These are phyloP conservation scores for Suillus clintonianus DNA, from an alignment of 768 basidiomycete genomes.

Conservation along the genomic window DNA sequence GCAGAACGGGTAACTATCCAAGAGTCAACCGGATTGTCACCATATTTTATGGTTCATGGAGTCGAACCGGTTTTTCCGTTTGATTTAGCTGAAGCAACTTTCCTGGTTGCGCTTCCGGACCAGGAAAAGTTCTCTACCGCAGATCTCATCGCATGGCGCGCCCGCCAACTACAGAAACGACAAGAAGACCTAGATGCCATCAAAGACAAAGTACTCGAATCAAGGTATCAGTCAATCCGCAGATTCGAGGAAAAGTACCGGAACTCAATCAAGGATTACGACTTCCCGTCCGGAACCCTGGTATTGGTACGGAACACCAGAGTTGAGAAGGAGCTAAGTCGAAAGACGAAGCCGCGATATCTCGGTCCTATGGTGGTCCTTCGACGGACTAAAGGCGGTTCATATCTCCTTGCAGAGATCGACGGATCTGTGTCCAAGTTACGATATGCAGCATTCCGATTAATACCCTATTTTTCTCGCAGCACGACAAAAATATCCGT, in stretches of 20 bases:
- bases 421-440: constrained; percentile 16
- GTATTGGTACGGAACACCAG: background rate
- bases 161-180: too few relatives aligned
- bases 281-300: background rate
- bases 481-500: background rate
- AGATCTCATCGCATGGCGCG: too few relatives aligned
- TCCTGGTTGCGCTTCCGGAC: background rate
- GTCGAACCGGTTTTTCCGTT: background rate
- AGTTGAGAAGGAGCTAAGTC: constrained; percentile 9
- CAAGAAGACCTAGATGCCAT: too few relatives aligned
- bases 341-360: constrained; percentile 23
- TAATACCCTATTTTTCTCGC: background rate
- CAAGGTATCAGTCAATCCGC: too few relatives aligned
- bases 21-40: background rate
- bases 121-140: too few relatives aligned
- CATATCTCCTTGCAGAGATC: constrained; percentile 26
- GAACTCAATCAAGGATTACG: background rate
- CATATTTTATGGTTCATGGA: background rate
- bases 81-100: background rate
- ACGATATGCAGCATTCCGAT: background rate
- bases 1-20: too few relatives aligned
- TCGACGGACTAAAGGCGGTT: constrained; percentile 12
- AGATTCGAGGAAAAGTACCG: too few relatives aligned
- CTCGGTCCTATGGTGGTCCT: constrained; percentile 27
- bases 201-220: too few relatives aligned